phyloP scores from a whole-genome alignment of 768 basidiomycete species.

The Xerocomus brunneocitrinus region DNA sequence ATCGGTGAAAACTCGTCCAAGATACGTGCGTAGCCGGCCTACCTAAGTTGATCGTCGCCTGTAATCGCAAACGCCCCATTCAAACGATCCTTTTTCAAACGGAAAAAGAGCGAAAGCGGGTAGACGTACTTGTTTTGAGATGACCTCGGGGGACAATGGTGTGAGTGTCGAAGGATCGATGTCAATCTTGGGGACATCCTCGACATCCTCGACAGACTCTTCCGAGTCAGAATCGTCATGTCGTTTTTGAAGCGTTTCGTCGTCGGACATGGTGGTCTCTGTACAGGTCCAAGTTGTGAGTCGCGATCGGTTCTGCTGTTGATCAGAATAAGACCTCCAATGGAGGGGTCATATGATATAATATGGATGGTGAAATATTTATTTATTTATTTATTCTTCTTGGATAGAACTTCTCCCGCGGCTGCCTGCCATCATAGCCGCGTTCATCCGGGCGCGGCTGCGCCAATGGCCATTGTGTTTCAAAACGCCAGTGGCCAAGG shows the following conservation, averaged over 20 bases:
- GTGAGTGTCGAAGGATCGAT: conserved; percentile 80
- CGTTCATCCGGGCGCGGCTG: neutral
- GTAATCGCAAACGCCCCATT: conserved; percentile 4
- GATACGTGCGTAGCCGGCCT: neutral
- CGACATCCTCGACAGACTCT: conserved; percentile 54
- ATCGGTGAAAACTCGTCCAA: neutral
- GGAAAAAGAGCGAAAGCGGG: neutral
- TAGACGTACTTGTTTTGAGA: conserved; percentile 76
- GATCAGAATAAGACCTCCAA: conserved; percentile 10
- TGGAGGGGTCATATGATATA: conserved; percentile 1
- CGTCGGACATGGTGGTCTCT: conserved; percentile 51
- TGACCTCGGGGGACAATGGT: conserved; percentile 84
- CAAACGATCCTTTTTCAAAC: neutral
- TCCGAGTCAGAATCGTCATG: conserved; percentile 70
- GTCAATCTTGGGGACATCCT: conserved; percentile 60
- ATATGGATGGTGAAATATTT: neutral
- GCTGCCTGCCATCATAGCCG: too few species aligned
- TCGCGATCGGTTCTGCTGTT: conserved; percentile 7
- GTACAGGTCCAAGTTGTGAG: neutral
- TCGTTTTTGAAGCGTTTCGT: conserved; percentile 61
- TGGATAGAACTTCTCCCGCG: neutral
- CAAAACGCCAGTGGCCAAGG: neutral
- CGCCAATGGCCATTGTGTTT: neutral
- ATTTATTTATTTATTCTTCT: neutral
- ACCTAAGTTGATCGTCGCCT: conserved; percentile 97